Evolutionary conservation across 73 alveolate genomes (phyloP).

Genomic region (Halteria grandinella): DNA sequence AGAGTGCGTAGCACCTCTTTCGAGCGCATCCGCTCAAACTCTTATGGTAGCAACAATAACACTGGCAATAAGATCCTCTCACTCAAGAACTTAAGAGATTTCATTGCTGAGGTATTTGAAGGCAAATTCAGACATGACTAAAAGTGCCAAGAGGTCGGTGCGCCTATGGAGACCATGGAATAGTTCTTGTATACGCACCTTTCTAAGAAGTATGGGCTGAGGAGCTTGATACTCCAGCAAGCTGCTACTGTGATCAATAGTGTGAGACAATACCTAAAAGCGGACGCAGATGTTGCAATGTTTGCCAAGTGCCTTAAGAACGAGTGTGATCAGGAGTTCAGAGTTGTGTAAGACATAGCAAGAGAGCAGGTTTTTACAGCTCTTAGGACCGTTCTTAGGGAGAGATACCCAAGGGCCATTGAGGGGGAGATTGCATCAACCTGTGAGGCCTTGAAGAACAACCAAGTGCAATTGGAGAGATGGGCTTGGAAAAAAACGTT

Average conservation of each 20-base stretch:
- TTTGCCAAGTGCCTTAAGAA: conserved; percentile 89
- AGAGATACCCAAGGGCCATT: conserved; percentile 76
- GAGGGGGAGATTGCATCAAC: conserved; percentile 77
- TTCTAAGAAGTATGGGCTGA: conserved; percentile 88
- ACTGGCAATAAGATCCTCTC: conserved; percentile 1
- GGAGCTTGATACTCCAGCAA: conserved; percentile 82
- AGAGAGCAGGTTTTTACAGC: conserved; percentile 73
- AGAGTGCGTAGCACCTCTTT: neutral
- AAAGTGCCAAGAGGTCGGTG: conserved; percentile 74
- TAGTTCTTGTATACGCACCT: conserved; percentile 86
- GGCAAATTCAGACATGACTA: conserved; percentile 81
- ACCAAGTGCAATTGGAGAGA: conserved; percentile 18
- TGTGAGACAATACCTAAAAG: conserved; percentile 68
- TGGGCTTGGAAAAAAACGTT: conserved; percentile 80
- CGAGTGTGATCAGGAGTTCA: conserved; percentile 89
- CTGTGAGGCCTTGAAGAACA: conserved; percentile 58
- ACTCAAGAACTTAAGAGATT: conserved; percentile 72
- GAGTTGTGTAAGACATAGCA: conserved; percentile 62
- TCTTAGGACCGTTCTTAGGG: conserved; percentile 72
- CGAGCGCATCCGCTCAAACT: too few relatives aligned
- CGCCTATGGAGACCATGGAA: conserved; percentile 90
- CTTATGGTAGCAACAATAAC: neutral
- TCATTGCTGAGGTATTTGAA: conserved; percentile 79
- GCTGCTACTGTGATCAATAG: conserved; percentile 88
- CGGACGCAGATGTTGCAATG: conserved; percentile 84